These are phyloP conservation scores for Aethionema arabicum DNA, from an alignment of 345 rosid genomes.

Conservation along the genomic window DNA sequence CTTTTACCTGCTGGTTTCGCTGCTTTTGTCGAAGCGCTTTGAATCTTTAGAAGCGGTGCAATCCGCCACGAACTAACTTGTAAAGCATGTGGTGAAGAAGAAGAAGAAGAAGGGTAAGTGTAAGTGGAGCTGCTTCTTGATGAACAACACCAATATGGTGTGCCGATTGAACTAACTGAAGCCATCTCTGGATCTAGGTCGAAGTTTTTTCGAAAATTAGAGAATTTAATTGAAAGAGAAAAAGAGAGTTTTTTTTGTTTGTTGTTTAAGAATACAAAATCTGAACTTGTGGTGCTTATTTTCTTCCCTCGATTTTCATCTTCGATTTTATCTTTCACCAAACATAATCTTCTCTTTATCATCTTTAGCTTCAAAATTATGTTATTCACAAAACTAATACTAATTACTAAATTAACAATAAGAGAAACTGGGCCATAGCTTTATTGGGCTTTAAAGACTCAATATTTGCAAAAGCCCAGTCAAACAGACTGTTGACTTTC, in stretches of 20 bases:
- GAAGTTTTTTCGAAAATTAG: slow-evolving; percentile 26
- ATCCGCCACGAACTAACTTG: slow-evolving; percentile 27
- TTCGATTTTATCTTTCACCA: slow-evolving; percentile 19
- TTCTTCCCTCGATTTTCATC: slow-evolving; percentile 17
- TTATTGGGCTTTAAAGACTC: no score
- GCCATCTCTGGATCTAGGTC: slow-evolving; percentile 43
- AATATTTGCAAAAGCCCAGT: no score
- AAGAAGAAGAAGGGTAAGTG: no score
- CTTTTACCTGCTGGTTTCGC: slow-evolving; percentile 83
- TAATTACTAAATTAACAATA: no score
- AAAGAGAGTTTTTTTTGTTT: slow-evolving; percentile 11
- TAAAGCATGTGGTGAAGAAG: slow-evolving; percentile 39
- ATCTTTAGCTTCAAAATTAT: neutral
- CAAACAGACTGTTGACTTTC: no score
- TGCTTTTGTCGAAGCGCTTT: slow-evolving; percentile 68
- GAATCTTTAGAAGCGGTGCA: slow-evolving; percentile 41
- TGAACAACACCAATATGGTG: slow-evolving; percentile 40
- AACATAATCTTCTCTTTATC: slow-evolving; percentile 30
- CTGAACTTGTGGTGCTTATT: slow-evolving; percentile 38
- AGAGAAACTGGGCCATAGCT: no score
- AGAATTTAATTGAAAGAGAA: slow-evolving; percentile 15
- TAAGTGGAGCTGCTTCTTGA: slow-evolving; percentile 27
- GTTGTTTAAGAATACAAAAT: slow-evolving; percentile 11
- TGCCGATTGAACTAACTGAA: slow-evolving; percentile 49
- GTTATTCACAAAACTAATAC: no score